Base-by-base conservation (phyloP, 2,329 filamentous ascomycete genomes). In the Rhexocercosporidium sp. region DNA sequence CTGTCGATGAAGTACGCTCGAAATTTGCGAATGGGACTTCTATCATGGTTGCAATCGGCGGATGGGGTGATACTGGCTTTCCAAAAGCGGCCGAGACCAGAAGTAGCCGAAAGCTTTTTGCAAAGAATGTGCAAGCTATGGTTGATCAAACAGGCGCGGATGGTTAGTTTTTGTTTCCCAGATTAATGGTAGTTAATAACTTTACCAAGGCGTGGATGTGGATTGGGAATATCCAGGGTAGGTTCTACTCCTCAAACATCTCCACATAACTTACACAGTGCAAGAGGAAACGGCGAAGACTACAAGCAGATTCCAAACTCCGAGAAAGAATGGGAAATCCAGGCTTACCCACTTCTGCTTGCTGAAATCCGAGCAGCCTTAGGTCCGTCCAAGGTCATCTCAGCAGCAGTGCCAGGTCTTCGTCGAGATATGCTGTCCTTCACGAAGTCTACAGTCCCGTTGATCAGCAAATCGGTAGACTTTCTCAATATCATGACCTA, bases 31-130 rank as follows among this genome's bases (percentile, higher is more conserved):
- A 78, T 0, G 81, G 81, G 29, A 88, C 89, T 22, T 89, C 90
- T 71, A 78, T 93, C 25, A 84, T 90, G 80, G 83, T 93, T 44
- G 90, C 91, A 22, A 87, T 94, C 69, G 91, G 91, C 12, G 91
- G 91, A 62, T 94, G 91, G 91, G 90, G 90, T 0, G 89, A 92
- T 67, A 88, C 85, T 7, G 90, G 90, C 0, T 93, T 92, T 73
- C 83, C 85, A 0, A 77, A 76, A 11, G 90, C 85, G 0, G 86
- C 88, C 1, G 82, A 81, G 60, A 82, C 83, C 3, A 81, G 84
- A 0, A 72, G 77, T 6, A 84, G 82, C 1, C 85, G 89, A 18
- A 80, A 82, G 67, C 79, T 78, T 8, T 94, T 90, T 79, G 88
- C 90, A 1, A 80, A 81, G 53, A 91, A 92, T 71, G 83, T 93